Evolutionary conservation across 768 basidiomycete genomes (phyloP).

Genomic region (Vishniacozyma victoriae): DNA sequence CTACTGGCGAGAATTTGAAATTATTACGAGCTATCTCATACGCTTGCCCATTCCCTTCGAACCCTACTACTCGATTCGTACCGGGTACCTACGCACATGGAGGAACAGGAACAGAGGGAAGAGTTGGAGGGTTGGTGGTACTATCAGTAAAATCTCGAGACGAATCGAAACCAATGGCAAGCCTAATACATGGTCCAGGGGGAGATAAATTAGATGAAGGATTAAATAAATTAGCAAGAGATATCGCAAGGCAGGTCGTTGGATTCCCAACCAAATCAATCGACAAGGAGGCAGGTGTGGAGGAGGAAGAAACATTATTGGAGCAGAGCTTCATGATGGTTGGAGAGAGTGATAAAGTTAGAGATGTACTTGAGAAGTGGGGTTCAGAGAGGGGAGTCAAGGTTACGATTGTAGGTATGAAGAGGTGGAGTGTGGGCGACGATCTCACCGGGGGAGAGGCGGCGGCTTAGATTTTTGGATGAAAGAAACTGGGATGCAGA

Average conservation of each 20-base stretch:
- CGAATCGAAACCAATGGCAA: slow-evolving; percentile 42
- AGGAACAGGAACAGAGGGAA: slow-evolving; percentile 50
- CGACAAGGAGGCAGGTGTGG: slow-evolving; percentile 12
- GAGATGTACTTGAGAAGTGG: slow-evolving; percentile 37
- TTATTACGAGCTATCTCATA: slow-evolving; percentile 46
- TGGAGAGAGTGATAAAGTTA: slow-evolving; percentile 33
- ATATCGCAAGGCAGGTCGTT: slow-evolving; percentile 75
- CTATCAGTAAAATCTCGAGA: slow-evolving; percentile 49
- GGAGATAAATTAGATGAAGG: slow-evolving; percentile 52
- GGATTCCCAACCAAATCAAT: slow-evolving; percentile 68
- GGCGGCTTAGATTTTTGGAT: no score
- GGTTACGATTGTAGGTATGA: slow-evolving; percentile 37
- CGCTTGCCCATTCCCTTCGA: slow-evolving; percentile 44
- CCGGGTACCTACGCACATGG: slow-evolving; percentile 45
- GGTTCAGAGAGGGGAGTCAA: slow-evolving; percentile 33
- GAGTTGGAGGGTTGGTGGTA: slow-evolving; percentile 51
- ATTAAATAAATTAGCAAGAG: slow-evolving; percentile 61
- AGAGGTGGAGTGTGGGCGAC: slow-evolving; percentile 40
- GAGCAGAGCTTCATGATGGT: slow-evolving; percentile 43
- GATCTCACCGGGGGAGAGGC: slow-evolving; percentile 5
- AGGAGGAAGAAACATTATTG: slow-evolving; percentile 33
- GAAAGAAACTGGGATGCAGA: no score
- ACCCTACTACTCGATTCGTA: slow-evolving; percentile 34
- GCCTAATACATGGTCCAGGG: slow-evolving; percentile 34
- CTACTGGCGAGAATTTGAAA: slow-evolving; percentile 48